Conservation (phyloP, 2,329 filamentous ascomycete species). For the Cladorrhinum sp. region DNA sequence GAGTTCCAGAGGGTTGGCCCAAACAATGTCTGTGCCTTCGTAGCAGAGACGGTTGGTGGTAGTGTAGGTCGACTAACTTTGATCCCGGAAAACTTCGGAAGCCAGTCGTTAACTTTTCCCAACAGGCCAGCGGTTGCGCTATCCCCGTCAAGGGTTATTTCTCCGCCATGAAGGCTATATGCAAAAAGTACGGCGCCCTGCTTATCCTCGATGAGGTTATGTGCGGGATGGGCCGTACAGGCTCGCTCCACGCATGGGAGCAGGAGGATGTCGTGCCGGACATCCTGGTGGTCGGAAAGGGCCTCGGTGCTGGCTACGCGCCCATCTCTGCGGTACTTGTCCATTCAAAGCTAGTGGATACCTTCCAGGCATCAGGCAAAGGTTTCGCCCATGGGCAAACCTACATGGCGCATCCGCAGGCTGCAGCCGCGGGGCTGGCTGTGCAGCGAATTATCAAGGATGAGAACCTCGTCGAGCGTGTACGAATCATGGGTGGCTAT, state of each 20-base stretch:
- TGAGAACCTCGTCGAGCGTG: constrained; percentile 37
- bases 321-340: constrained; percentile 58
- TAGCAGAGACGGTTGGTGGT: constrained; percentile 71
- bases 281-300: constrained; percentile 62
- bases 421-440: constrained; percentile 39
- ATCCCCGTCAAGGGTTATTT: constrained; percentile 53
- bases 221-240: constrained; percentile 63
- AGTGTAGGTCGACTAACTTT: constrained; percentile 47
- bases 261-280: constrained; percentile 57
- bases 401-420: constrained; percentile 43
- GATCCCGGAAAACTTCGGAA: not conserved
- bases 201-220: constrained; percentile 62
- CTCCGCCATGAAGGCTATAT: constrained; percentile 50
- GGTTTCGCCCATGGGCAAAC: constrained; percentile 60
- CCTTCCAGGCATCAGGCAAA: constrained; percentile 37
- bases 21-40: constrained; percentile 66
- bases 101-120: not conserved
- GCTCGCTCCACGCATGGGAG: constrained; percentile 62
- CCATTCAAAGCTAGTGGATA: constrained; percentile 46
- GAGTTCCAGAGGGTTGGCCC: constrained; percentile 65
- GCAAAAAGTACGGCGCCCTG: constrained; percentile 52
- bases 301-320: constrained; percentile 59
- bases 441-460: constrained; percentile 40
- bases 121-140: constrained; percentile 51
- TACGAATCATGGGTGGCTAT: constrained; percentile 32